Percentiles rank a stretch among this genome's conserved stretches.
phyloP scores from a whole-genome alignment of 2,329 filamentous ascomycete genomes.

The Talaromyces sp. region DNA sequence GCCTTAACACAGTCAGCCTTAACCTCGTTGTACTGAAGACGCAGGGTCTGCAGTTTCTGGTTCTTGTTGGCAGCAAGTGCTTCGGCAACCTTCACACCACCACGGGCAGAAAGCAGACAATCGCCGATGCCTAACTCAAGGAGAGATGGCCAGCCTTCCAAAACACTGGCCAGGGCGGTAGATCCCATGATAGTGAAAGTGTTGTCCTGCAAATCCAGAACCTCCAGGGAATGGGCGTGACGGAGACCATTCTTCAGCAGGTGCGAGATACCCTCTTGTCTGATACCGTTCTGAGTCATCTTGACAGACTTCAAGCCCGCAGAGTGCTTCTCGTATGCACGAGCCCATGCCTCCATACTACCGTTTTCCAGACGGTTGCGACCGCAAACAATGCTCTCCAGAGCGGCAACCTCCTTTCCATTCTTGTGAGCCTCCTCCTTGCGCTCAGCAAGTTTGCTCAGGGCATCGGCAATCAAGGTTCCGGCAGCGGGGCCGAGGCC shows the following conservation, averaged over 20 bases:
- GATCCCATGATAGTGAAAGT: slow-evolving; percentile 86
- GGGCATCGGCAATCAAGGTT: slow-evolving; percentile 82
- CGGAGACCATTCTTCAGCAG: slow-evolving; percentile 78
- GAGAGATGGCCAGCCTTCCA: slow-evolving; percentile 73
- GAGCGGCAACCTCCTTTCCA: slow-evolving; percentile 72
- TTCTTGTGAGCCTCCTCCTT: slow-evolving; percentile 69
- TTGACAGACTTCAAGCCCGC: slow-evolving; percentile 80
- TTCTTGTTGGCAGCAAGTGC: slow-evolving; percentile 77
- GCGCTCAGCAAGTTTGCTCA: slow-evolving; percentile 78
- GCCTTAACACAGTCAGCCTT: slow-evolving; percentile 72
- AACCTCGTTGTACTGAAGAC: slow-evolving; percentile 94
- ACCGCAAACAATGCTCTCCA: slow-evolving; percentile 97
- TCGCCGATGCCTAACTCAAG: slow-evolving; percentile 87
- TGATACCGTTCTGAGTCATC: slow-evolving; percentile 98
- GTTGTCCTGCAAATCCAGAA: slow-evolving; percentile 94
- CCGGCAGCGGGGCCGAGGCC: slow-evolving; percentile 91
- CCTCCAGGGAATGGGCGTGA: slow-evolving; percentile 68
- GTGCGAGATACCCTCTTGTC: slow-evolving; percentile 85
- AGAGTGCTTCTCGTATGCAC: slow-evolving; percentile 77
- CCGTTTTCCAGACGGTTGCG: slow-evolving; percentile 95
- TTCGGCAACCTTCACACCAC: slow-evolving; percentile 71
- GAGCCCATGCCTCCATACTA: slow-evolving; percentile 94
- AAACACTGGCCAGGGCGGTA: slow-evolving; percentile 73
- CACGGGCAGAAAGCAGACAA: slow-evolving; percentile 78
- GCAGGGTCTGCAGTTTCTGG: slow-evolving; percentile 74